phyloP scores from a whole-genome alignment of 306 rosid species.

The Urtica urens region DNA sequence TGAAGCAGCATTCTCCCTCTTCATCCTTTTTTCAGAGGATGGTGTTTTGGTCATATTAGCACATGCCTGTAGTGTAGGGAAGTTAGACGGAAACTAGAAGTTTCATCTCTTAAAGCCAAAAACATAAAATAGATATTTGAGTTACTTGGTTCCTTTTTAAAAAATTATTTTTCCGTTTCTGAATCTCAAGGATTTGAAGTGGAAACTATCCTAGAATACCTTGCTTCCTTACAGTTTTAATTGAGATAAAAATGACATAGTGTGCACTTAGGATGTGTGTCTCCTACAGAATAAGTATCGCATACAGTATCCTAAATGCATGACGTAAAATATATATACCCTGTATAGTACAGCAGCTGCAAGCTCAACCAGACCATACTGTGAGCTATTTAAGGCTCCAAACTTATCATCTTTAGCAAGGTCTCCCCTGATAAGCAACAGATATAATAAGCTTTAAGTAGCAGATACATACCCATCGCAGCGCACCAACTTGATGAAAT shows the following conservation, averaged over 20 bases:
- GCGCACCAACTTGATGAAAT: conserved; percentile 5
- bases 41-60: conserved; percentile 40
- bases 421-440: conserved; percentile 49
- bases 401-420: conserved; percentile 64
- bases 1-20: conserved; percentile 62
- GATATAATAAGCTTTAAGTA: conserved; percentile 11
- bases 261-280: no score
- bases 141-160: conserved; percentile 5
- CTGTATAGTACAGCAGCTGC: conserved; percentile 64
- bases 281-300: background rate
- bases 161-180: background rate
- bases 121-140: background rate
- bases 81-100: conserved; percentile 14
- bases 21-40: conserved; percentile 61
- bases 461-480: conserved; percentile 13
- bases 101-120: conserved; percentile 1
- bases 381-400: conserved; percentile 68
- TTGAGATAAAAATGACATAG: background rate
- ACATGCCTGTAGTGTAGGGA: conserved; percentile 56
- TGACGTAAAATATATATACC: conserved; percentile 37
- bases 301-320: background rate
- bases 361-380: conserved; percentile 66
- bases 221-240: conserved; percentile 5
- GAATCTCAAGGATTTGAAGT: background rate
- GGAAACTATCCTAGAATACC: background rate